Evolutionary conservation across 352 stramenopile genomes (phyloP).

Genomic region (Pythium sukuiense): DNA sequence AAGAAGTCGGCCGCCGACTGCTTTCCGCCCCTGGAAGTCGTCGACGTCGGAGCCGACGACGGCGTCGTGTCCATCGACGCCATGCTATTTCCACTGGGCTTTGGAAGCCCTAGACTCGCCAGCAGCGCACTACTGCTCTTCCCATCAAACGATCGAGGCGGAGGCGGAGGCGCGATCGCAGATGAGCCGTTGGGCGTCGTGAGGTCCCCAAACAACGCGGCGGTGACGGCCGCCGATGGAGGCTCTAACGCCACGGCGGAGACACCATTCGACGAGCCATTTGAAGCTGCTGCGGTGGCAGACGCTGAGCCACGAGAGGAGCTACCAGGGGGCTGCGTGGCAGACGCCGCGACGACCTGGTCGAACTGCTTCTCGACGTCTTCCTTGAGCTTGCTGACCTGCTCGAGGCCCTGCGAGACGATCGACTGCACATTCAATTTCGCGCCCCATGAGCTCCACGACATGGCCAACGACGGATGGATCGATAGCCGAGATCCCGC

Average conservation of each 20-base stretch:
- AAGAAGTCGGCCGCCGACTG: conserved; percentile 14
- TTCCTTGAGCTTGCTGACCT: conserved; percentile 80
- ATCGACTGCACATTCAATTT: conserved; percentile 83
- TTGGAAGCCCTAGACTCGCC: conserved; percentile 12
- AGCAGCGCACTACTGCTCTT: conserved; percentile 20
- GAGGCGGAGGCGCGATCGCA: conserved; percentile 2
- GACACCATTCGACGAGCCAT: background rate
- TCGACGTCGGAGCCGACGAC: conserved; percentile 18
- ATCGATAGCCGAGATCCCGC: conserved; percentile 5
- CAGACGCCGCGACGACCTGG: conserved; percentile 54
- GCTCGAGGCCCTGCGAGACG: conserved; percentile 81
- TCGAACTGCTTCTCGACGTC: conserved; percentile 90
- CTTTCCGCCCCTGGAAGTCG: conserved; percentile 7
- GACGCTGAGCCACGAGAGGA: conserved; percentile 6
- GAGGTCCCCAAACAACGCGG: conserved; percentile 15
- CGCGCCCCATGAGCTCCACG: conserved; percentile 64
- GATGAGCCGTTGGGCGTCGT: background rate
- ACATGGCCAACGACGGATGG: conserved; percentile 27
- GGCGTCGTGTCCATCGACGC: background rate
- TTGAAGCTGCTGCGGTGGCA: background rate
- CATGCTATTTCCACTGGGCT: background rate
- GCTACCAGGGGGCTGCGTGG: conserved; percentile 17
- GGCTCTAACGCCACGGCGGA: conserved; percentile 8
- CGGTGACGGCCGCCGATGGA: conserved; percentile 20
- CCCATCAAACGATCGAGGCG: conserved; percentile 24